Evolutionary conservation across 2,329 filamentous ascomycete genomes (phyloP), one percentile per base, ranked within the genome.

Genomic region (Exophiala sideris): DNA sequence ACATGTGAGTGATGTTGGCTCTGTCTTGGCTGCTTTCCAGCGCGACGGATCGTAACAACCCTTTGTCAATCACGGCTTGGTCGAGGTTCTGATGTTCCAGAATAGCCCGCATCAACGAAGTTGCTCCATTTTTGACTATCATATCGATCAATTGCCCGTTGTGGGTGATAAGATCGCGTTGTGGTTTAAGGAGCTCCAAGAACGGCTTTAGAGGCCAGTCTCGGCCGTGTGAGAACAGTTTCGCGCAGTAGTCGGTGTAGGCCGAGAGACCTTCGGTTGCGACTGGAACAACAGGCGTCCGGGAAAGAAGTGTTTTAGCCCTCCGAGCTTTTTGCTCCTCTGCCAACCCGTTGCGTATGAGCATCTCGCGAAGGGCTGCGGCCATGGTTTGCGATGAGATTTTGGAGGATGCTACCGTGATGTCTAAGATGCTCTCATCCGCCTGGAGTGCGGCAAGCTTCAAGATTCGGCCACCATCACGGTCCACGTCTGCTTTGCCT

Each of bases 321-420:
- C 48, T 41, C 20, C 9, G 16, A 50, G 48, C 36, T 24, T 50
- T 50, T 18, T 50, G 35, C 34, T 21, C 38, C 29, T 50, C 48
- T 6, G 38, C 24, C 14, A 42, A 29, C 8, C 16, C 14, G 10
- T 21, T 7, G 14, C 38, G n/a, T 34, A 10, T 9, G n/a, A 50
- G 38, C 48, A 50, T 44, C 33, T 35, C n/a, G 33, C 33, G 33
- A 35, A 35, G 33, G 33, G 33, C 33, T 35, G 9, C 33, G 33
- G 36, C 8, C 12, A 50, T 14, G 21, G 36, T 50, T 24, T 40
- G 36, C n/a, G n/a, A 9, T 20, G 48, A 50, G 18, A 50, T n/a
- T 8, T 42, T 42, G 8, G 36, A 21, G n/a, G 48, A 50, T 21
- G 36, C 18, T 18, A 45, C 21, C 34, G 38, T 16, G 11, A 42